Percentiles rank a stretch among this genome's conserved stretches.
These are phyloP conservation scores for Epichloe coenophiala DNA, from an alignment of 2,329 filamentous ascomycete genomes.

Conservation along the genomic window DNA sequence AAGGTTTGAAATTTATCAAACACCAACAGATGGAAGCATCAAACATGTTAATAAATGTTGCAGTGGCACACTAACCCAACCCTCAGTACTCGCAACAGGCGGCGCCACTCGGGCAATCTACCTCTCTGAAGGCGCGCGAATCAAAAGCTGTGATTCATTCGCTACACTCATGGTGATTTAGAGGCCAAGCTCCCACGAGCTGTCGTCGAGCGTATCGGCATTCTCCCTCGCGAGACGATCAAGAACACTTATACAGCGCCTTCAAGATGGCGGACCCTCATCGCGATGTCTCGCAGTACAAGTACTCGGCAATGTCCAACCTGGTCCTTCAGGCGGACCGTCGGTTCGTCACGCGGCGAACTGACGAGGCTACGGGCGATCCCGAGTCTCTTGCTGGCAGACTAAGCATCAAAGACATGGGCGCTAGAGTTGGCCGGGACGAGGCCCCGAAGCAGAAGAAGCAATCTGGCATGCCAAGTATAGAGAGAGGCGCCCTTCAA, in stretches of 20 bases:
- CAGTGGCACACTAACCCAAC: conserved; percentile 6
- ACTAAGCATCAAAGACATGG: conserved; percentile 92
- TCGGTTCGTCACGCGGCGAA: conserved; percentile 82
- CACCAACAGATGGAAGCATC: not conserved
- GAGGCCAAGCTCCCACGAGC: conserved; percentile 18
- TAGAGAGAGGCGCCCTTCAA: conserved; percentile 61
- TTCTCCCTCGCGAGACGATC: conserved; percentile 15
- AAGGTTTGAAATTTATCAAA: conserved; percentile 23
- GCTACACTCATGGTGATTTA: conserved; percentile 22
- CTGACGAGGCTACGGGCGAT: conserved; percentile 91
- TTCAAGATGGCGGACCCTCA: conserved; percentile 59
- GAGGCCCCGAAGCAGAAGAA: conserved; percentile 72
- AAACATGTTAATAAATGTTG: not conserved
- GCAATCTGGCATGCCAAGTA: conserved; percentile 48
- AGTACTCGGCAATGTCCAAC: conserved; percentile 99
- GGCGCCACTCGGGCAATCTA: conserved; percentile 9
- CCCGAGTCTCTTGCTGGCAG: conserved; percentile 93
- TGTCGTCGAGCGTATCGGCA: conserved; percentile 24
- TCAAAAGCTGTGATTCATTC: conserved; percentile 6
- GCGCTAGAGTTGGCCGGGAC: conserved; percentile 67
- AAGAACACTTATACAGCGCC: conserved; percentile 11
- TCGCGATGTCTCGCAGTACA: conserved; percentile 88
- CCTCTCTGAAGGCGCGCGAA: conserved; percentile 5
- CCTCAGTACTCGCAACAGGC: conserved; percentile 13
- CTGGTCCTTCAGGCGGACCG: conserved; percentile 99